Evolutionary conservation across 2,329 filamentous ascomycete genomes (phyloP), one percentile per base, ranked within the genome.

Genomic region (Sphaerulina musiva): DNA sequence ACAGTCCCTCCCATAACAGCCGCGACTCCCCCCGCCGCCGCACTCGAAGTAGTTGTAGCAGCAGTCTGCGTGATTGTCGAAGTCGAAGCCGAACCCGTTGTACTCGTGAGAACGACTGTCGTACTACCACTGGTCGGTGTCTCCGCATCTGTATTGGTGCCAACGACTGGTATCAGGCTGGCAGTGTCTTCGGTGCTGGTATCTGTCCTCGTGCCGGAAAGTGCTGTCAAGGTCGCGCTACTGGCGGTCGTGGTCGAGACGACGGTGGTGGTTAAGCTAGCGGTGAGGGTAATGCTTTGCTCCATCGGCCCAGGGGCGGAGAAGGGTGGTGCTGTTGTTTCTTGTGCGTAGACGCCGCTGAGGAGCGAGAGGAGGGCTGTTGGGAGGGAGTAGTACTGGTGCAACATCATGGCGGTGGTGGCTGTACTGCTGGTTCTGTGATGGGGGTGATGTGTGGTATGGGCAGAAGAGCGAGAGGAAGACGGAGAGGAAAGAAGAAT

Each of bases 301-400:
- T 52, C 43, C 36, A 46, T 46, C 2, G 50, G 42, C 17, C 42
- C 8, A 10, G 50, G 50, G 17, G 43, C 43, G 5, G 31, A 29
- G 36, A 41, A 46, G 9, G 11, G 7, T 9, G 34, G 40, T 20
- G 53, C 48, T 26, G 44, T 34, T 9, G 32, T 50, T 40, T 50
- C 46, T 52, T 56, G 54, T 1, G 48, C 54, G 11, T 26, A 39
- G 4, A 45, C 34, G 39, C 26, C 36, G 39, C 42, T 36, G 9
- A 49, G 29, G 2, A 56, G 36, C n/a, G 14, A 29, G 31, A 52
- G 44, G 31, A 50, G 42, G 12, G 8, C 12, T n/a, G 34, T n/a
- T 38, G 34, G 12, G 12, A 38, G 10, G 26, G 26, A 29, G 34
- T 38, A 38, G 34, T 4, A n/a, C 1, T 38, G 34, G 10, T 11